Base-by-base conservation (phyloP, 1,139 yeast species). In the Trichomonascaceae sp. region DNA sequence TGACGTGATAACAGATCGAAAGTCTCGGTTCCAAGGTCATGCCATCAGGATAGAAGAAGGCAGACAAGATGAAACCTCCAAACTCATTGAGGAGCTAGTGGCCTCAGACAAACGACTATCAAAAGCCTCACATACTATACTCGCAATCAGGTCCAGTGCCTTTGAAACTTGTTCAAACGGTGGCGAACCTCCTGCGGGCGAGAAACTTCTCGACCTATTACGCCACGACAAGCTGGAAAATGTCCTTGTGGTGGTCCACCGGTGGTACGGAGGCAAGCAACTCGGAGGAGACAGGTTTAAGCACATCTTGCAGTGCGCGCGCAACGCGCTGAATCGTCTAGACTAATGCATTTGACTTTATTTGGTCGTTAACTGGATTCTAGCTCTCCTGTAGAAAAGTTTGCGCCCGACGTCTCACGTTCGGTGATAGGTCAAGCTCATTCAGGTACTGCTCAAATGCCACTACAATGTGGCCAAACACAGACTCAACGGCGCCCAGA, bases 151-250 rank as follows among this genome's bases (percentile, higher is more conserved):
- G 25, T n/a, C 8, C 9, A 20, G 25, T 20, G n/a, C 17, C 4
- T 26, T 26, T 16, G 17, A 25, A 5, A 4, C 16, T 14, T 9
- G 22, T 16, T 11, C 31, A 16, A 95, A 87, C 54, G 95, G 85
- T 51, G 96, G 96, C 3, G 97, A 87, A 52, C 70, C 93, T 0
- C 95, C 95, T 0, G 94, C 95, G 0, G 96, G 95, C 3, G 47
- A 46, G 25, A n/a, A n/a, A n/a, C n/a, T n/a, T n/a, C n/a, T n/a
- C n/a, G n/a, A n/a, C n/a, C n/a, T n/a, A n/a, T n/a, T n/a, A n/a
- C n/a, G n/a, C n/a, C n/a, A n/a, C n/a, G n/a, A n/a, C n/a, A 81
- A 79, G 46, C 76, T 71, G 1, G 73, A 84, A 76, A 73, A 84
- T 52, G 76, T 79, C 5, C 65, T 84, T 46, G 92, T 84, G n/a